A percentile compares a stretch with the other conserved stretches of the same genome.
phyloP scores from a whole-genome alignment of 257 asterid genomes.

The Salvia miltiorrhiza region DNA sequence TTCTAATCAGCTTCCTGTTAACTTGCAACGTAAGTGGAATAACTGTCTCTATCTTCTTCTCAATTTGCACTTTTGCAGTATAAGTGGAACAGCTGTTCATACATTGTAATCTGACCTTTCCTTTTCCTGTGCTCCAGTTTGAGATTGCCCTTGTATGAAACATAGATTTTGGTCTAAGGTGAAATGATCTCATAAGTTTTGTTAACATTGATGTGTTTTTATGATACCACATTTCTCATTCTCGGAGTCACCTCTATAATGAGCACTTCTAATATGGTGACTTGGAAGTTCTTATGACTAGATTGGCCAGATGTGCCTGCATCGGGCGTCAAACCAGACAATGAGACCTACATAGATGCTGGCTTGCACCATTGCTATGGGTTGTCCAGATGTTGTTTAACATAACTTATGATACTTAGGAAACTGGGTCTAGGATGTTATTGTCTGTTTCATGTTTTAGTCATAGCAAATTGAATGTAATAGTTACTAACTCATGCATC shows the following conservation, averaged over 20 bases:
- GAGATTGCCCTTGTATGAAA: not conserved
- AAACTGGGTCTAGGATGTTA: not conserved
- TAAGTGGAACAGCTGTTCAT: conserved; percentile 33
- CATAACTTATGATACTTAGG: conserved; percentile 6
- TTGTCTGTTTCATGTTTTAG: not conserved
- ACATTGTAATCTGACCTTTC: not conserved
- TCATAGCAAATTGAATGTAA: not conserved
- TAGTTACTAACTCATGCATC: conserved; percentile 7
- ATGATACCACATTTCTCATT: not conserved
- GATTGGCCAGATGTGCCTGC: not conserved
- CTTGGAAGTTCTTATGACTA: conserved; percentile 11
- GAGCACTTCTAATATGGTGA: conserved; percentile 10
- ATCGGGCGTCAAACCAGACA: not conserved
- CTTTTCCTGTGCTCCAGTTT: not conserved
- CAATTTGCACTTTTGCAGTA: conserved; percentile 58
- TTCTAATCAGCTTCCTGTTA: conserved; percentile 81
- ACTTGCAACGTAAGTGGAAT: conserved; percentile 65
- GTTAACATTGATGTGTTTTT: not conserved
- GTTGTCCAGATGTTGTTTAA: not conserved
- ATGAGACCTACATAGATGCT: not conserved
- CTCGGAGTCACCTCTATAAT: conserved; percentile 3
- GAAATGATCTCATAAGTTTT: conserved; percentile 8
- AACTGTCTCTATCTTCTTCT: conserved; percentile 35
- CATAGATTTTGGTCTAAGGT: not conserved
- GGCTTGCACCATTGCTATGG: not conserved